Base-by-base conservation (phyloP, 208 protist species). In the Crithidia mellificae region DNA sequence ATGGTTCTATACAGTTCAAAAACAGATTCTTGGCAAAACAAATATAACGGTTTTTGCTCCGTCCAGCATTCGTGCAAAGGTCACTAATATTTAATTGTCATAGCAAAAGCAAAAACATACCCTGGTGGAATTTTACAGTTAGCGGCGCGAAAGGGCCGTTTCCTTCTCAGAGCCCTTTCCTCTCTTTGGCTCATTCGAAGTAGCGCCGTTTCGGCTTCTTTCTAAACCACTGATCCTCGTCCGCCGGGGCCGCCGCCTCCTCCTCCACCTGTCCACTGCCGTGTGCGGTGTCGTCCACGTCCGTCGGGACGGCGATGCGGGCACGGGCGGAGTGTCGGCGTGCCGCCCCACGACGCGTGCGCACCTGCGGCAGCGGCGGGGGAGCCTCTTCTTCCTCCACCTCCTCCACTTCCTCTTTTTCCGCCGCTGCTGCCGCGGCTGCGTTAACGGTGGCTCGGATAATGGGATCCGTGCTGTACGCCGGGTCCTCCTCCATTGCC, bases 171-270 rank as follows among this genome's bases (percentile, higher is more conserved):
- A n/a, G n/a, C n/a, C n/a, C n/a, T n/a, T n/a, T n/a, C n/a, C n/a
- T n/a, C n/a, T n/a, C n/a, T n/a, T n/a, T n/a, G n/a, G n/a, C 22
- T 50, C 25, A 88, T 51, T 70, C 76, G 36, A 80, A 74, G 49
- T 72, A 66, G 14, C 72, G 75, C 14, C 82, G 77, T 74, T 84
- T 84, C 19, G 78, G 63, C 24, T 73, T 72, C 65, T 54, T 72
- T 19, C 59, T 74, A 41, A 81, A 81, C 71, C 78, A 84, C 69
- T 78, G 71, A 52, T 49, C 49, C 24, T 70, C 58, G 0, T 49
- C 49, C 30, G 19, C 41, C 1, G 17, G 4, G 9, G 8, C 58
- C 19, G 2, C 20, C 12, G 22, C 32, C 2, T 0, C 32, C 27
- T 36, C 52, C 14, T 65, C 29, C 17, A 12, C 25, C 6, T 8